Percentiles rank a stretch among this genome's conserved stretches.
phyloP scores from a whole-genome alignment of 1,139 yeast species.

The Blastobotrys proliferans region DNA sequence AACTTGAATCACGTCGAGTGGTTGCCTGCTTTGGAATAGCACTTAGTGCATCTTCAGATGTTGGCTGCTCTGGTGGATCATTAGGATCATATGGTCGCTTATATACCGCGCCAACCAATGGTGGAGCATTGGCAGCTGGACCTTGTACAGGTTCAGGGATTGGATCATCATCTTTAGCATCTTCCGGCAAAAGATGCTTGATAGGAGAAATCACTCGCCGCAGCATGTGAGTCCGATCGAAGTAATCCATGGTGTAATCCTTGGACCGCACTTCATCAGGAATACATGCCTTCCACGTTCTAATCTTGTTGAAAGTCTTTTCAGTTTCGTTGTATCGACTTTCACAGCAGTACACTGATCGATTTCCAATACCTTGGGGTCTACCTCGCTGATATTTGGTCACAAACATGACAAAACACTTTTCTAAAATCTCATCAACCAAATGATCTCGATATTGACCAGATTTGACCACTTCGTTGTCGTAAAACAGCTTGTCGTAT shows the following conservation, averaged over 20 bases:
- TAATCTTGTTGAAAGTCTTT: conserved; percentile 84
- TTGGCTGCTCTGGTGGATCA: conserved; percentile 68
- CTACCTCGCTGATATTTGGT: conserved; percentile 95
- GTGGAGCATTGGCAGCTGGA: conserved; percentile 83
- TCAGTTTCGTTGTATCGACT: conserved; percentile 88
- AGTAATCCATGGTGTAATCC: conserved; percentile 66
- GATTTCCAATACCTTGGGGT: conserved; percentile 62
- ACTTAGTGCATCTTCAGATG: conserved; percentile 32
- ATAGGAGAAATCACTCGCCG: conserved; percentile 80
- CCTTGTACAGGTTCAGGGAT: conserved; percentile 83
- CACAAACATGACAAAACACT: conserved; percentile 91
- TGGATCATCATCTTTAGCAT: conserved; percentile 67
- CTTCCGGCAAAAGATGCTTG: conserved; percentile 66
- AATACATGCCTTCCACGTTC: conserved; percentile 98
- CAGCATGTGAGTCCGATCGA: conserved; percentile 46
- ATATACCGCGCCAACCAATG: conserved; percentile 86
- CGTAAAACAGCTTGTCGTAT: conserved; percentile 80
- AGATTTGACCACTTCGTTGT: conserved; percentile 92
- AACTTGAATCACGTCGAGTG: conserved; percentile 10
- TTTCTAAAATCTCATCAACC: conserved; percentile 83
- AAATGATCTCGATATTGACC: conserved; percentile 95
- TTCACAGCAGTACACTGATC: conserved; percentile 88
- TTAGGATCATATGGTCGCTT: conserved; percentile 66
- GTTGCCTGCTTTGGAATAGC: conserved; percentile 11
- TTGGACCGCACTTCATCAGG: conserved; percentile 92